Conservation (phyloP, 2,329 filamentous ascomycete species). For the Talaromyces albobiverticillius region DNA sequence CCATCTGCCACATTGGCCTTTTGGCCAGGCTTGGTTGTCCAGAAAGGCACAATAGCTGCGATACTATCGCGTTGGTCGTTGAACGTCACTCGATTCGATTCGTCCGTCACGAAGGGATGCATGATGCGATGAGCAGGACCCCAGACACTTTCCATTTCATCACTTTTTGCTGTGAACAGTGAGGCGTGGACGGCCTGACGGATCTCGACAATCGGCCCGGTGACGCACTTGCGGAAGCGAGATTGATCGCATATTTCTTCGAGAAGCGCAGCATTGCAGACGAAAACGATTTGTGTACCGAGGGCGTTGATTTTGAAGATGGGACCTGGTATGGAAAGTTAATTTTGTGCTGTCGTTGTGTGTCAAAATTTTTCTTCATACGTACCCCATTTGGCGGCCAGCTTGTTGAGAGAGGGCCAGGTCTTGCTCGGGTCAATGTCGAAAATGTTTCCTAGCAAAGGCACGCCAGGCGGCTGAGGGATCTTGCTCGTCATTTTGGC, state of each 20-base stretch:
- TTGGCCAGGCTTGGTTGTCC: constrained; percentile 42
- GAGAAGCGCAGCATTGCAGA: constrained; percentile 55
- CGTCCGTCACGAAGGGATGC: constrained; percentile 44
- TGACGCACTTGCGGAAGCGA: constrained; percentile 55
- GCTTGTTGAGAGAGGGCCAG: constrained; percentile 49
- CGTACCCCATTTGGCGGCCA: constrained; percentile 49
- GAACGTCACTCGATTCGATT: constrained; percentile 41
- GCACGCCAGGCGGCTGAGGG: constrained; percentile 50
- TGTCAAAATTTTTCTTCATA: neutral
- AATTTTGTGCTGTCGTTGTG: neutral
- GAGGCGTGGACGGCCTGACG: constrained; percentile 63
- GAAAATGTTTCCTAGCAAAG: constrained; percentile 52
- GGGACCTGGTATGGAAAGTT: constrained; percentile 42
- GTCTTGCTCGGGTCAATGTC: constrained; percentile 50
- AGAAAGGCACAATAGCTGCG: constrained; percentile 50
- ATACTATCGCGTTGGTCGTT: constrained; percentile 51
- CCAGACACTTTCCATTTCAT: constrained; percentile 54
- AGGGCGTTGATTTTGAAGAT: constrained; percentile 58
- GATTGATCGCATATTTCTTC: constrained; percentile 66
- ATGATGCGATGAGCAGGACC: constrained; percentile 58
- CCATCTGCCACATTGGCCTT: constrained; percentile 48
- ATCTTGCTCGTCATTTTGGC: constrained; percentile 46
- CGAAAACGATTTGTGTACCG: constrained; percentile 47
- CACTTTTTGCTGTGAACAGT: constrained; percentile 58
- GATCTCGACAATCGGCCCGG: constrained; percentile 55